Evolutionary conservation across 768 basidiomycete genomes (phyloP).

Genomic region (Mycena galericulata): DNA sequence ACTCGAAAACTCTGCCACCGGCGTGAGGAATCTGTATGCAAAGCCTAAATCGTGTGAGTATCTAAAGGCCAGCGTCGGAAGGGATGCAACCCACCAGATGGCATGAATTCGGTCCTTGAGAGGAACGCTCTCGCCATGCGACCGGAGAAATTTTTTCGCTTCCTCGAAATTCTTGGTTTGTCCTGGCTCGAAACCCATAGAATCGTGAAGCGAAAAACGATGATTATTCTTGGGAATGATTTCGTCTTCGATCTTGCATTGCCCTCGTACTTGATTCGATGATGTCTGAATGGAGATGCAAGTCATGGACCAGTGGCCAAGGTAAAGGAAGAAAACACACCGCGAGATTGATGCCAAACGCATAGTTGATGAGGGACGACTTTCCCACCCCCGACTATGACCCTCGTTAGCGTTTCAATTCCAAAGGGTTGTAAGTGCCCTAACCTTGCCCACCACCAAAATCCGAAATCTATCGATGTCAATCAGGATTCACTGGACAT

Average conservation of each 20-base stretch:
- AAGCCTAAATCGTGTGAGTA: neutral
- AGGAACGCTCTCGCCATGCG: neutral
- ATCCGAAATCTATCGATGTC: too few species aligned
- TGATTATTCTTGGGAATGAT: constrained; percentile 4
- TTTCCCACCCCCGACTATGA: neutral
- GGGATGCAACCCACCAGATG: constrained; percentile 4
- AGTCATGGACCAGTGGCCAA: too few species aligned
- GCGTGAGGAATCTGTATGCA: constrained; percentile 23
- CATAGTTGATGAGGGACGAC: neutral
- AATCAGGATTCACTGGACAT: too few species aligned
- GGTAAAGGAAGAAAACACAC: neutral
- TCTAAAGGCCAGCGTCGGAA: too few species aligned
- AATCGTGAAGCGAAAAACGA: constrained; percentile 16
- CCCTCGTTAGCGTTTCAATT: too few species aligned
- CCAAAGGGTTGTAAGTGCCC: too few species aligned
- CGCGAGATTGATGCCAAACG: neutral
- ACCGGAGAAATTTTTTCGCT: constrained; percentile 15
- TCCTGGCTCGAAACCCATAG: constrained; percentile 21
- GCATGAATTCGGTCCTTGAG: constrained; percentile 17
- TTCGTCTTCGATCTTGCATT: neutral
- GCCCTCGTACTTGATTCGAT: too few species aligned
- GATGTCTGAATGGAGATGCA: too few species aligned
- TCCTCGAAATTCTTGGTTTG: neutral
- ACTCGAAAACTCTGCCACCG: constrained; percentile 3
- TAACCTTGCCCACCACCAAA: too few species aligned